Base-by-base conservation (phyloP, 2,329 filamentous ascomycete species). In the Alternaria conjuncta region DNA sequence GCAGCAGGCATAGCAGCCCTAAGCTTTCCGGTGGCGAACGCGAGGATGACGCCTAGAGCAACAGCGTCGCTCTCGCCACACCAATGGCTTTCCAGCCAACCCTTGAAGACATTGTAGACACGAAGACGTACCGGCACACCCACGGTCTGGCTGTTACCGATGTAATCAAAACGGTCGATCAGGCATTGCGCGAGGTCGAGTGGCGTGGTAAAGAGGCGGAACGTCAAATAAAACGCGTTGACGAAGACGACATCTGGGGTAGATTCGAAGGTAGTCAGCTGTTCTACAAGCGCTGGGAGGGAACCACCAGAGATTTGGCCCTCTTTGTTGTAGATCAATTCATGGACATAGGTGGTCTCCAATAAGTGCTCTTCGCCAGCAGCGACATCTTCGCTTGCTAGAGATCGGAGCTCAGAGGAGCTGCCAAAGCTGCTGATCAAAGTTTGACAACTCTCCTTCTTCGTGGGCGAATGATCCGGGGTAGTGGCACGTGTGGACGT, bases 21-120 rank as follows among this genome's bases (percentile, higher is more conserved):
- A 8, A 99, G 85, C 68, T 91, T 91, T 50, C 87, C 86, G 69
- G 90, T 88, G 3, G 95, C 94, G 79, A 99, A 99, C 1, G 88
- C 84, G 32, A 91, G 85, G 66, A 99, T 96, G 53, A 92, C 83
- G 1, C 86, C 84, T 9, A 99, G 84, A 1, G 94, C 93, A 12
- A 88, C 86, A 57, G 88, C 87, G 77, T 99, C 96, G 11, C 90
- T 89, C 63, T 93, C 89, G 67, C 93, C 89, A 51, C 92, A 89
- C 95, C 96, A 99, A 80, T 99, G 94, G 7, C 92, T 96, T 82
- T 98, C 96, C 20, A 99, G 84, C 96, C 96, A 99, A 45, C 92
- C 92, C 81, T 99, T 99, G 85, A 99, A 93, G 60, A 94, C 90
- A 77, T 99, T 98, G 84, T 96, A 98, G 2, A 98, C 93, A 55